These are phyloP conservation scores for Calonectria montana DNA, from an alignment of 2,329 filamentous ascomycete genomes.

Conservation along the genomic window DNA sequence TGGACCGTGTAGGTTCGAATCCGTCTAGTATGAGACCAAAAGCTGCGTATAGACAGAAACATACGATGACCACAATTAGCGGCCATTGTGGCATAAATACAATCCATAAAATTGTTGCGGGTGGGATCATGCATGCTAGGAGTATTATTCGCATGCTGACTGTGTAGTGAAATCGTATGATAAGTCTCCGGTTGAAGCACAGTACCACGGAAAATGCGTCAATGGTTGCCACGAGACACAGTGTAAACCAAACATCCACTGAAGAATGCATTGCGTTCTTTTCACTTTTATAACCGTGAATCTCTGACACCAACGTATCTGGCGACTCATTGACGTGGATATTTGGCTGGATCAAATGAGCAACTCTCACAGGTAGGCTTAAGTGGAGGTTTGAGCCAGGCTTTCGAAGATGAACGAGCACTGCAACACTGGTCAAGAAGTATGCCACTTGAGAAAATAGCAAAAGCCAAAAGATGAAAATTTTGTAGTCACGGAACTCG, in stretches of 20 bases:
- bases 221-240: neutral
- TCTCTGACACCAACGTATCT: too few species aligned
- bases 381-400: neutral
- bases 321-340: too few species aligned
- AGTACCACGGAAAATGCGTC: neutral
- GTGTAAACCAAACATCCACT: neutral
- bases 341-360: too few species aligned
- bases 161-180: neutral
- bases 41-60: neutral
- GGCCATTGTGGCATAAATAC: neutral
- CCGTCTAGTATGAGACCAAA: neutral
- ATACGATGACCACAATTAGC: neutral
- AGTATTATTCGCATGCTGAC: neutral
- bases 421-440: neutral
- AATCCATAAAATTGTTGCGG: neutral
- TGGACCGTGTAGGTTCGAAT: neutral
- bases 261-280: too few species aligned
- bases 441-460: neutral
- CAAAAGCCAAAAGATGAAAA: neutral
- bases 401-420: neutral
- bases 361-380: too few species aligned
- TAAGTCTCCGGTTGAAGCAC: neutral
- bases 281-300: too few species aligned
- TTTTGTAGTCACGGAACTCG: neutral
- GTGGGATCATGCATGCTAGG: neutral